phyloP scores from a whole-genome alignment of 495 filamentous ascomycete species.

The Penicillium canescens region DNA sequence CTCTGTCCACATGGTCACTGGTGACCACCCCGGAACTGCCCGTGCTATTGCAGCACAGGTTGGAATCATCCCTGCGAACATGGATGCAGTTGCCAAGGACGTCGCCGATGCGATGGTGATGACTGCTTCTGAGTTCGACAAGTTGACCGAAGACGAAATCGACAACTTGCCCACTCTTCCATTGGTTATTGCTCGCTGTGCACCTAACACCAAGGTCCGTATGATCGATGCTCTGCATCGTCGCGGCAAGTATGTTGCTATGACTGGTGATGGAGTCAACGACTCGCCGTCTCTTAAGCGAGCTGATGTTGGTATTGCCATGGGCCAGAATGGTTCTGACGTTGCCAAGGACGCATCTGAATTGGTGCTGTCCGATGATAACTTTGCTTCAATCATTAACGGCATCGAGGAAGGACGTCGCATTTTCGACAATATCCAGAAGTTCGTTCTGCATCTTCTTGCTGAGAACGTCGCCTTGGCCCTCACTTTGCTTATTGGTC shows the following conservation, averaged over 20 bases:
- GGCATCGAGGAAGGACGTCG: conserved; percentile 71
- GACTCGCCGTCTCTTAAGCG: conserved; percentile 79
- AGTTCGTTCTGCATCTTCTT: conserved; percentile 72
- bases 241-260: conserved; percentile 66
- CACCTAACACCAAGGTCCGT: conserved; percentile 72
- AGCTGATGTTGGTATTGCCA: conserved; percentile 84
- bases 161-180: conserved; percentile 66
- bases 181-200: conserved; percentile 69
- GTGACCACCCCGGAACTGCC: conserved; percentile 67
- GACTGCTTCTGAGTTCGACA: conserved; percentile 70
- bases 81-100: conserved; percentile 49
- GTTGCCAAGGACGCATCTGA: conserved; percentile 86
- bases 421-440: conserved; percentile 78
- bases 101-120: conserved; percentile 67
- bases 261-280: conserved; percentile 92
- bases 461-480: conserved; percentile 75
- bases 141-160: conserved; percentile 61
- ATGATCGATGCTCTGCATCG: conserved; percentile 78
- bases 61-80: conserved; percentile 62
- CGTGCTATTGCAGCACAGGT: conserved; percentile 65
- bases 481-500: conserved; percentile 65
- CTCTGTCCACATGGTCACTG: conserved; percentile 74
- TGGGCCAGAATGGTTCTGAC: conserved; percentile 76
- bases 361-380: conserved; percentile 79
- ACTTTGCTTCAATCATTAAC: conserved; percentile 80